phyloP scores from a whole-genome alignment of 306 rosid species.

The Trichosanthes truncata region DNA sequence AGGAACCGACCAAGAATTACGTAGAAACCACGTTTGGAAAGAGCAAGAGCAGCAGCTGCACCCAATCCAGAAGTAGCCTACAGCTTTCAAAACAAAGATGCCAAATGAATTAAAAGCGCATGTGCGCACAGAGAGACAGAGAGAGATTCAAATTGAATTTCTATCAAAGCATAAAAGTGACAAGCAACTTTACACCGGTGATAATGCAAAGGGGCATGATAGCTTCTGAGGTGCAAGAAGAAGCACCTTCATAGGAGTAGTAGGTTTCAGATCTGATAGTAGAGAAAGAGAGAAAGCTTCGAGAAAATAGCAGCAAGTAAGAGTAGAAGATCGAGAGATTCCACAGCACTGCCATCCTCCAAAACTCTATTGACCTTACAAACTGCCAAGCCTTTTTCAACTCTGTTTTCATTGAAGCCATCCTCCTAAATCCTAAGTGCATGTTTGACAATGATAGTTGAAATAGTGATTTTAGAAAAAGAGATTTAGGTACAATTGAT shows the following conservation, averaged over 20 bases:
- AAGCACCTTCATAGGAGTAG: constrained; percentile 15
- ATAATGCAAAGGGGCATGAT: constrained; percentile 53
- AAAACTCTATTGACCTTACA: constrained; percentile 36
- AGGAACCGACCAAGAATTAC: constrained; percentile 48
- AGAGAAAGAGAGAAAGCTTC: constrained; percentile 12
- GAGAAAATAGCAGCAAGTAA: constrained; percentile 29
- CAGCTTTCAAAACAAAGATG: constrained; percentile 4
- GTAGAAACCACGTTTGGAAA: constrained; percentile 57
- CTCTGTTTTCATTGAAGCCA: constrained; percentile 22
- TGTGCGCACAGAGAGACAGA: background rate
- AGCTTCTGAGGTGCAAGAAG: constrained; percentile 27
- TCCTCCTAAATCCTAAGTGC: background rate
- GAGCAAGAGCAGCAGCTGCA: constrained; percentile 58
- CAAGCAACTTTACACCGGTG: constrained; percentile 51
- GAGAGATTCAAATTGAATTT: background rate
- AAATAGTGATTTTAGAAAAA: too few relatives aligned
- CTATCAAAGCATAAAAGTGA: background rate
- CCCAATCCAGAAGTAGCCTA: constrained; percentile 97
- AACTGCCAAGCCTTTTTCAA: constrained; percentile 27
- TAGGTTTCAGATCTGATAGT: background rate
- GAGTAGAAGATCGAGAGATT: constrained; percentile 27
- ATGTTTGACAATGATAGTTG: too few relatives aligned
- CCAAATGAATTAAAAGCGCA: background rate
- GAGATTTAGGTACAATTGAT: too few relatives aligned
- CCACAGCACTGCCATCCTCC: constrained; percentile 76